Evolutionary conservation across 2,329 filamentous ascomycete genomes (phyloP), one percentile per base, ranked within the genome.

Genomic region (Thermothelomyces thermophilus): DNA sequence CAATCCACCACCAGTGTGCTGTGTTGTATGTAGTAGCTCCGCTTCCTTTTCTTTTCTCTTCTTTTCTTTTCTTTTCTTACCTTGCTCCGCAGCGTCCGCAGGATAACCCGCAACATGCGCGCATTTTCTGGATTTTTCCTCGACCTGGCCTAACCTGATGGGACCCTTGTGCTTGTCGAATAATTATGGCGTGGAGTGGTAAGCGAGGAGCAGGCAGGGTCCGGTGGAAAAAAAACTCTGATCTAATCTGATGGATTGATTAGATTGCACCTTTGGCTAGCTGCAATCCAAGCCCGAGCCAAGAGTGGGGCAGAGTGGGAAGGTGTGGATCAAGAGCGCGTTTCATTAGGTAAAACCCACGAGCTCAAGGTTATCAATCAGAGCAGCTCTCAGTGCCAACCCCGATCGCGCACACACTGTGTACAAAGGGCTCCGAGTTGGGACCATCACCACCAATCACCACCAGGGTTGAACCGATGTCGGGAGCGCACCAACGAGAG

Each of bases 161-260:
- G n/a, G n/a, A n/a, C n/a, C 37, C 22, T 13, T 3, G 11, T 24
- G 31, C 11, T 31, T 19, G 37, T 42, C 46, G 39, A 48, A 42
- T n/a, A n/a, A n/a, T n/a, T n/a, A n/a, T 37, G 22, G 30, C 17
- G 33, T 11, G 14, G 22, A 24, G 13, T 31, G 17, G 30, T 46
- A 54, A 51, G 52, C 48, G 52, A 51, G 40, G 13, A 14, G 31
- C 3, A 7, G 16, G 33, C 36, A n/a, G n/a, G n/a, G n/a, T n/a
- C n/a, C n/a, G n/a, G n/a, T n/a, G n/a, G n/a, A n/a, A n/a, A n/a
- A 41, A 46, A 46, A 41, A 42, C 22, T 46, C 26, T 52, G 31
- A 54, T 55, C 50, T 52, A 43, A 55, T 55, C 52, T 47, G 50
- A 52, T 52, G 39, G 52, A 55, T 48, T 50, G 49, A 51, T 51